Percentiles rank a stretch among this genome's conserved stretches.
Conservation (phyloP, 2,329 filamentous ascomycete genomes). For the Pseudocercospora pini-densiflorae region DNA sequence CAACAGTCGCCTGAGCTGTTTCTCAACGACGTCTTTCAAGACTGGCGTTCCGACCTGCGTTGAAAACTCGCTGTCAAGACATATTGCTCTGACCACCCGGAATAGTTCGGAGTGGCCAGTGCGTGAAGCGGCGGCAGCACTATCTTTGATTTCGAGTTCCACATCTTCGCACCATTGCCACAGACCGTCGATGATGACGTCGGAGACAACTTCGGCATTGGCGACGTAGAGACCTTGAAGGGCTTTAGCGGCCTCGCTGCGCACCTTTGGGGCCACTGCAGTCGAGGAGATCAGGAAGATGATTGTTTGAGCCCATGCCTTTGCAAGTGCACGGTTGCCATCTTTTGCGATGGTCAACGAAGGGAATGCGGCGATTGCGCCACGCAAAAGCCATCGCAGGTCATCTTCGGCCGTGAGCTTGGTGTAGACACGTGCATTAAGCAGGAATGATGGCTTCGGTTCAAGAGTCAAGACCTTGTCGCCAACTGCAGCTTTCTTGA, state of each 20-base stretch:
- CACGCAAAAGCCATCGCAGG: constrained; percentile 73
- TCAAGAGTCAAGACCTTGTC: constrained; percentile 70
- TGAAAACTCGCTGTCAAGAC: constrained; percentile 59
- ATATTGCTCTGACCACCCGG: constrained; percentile 65
- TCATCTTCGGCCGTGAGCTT: constrained; percentile 79
- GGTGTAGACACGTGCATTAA: constrained; percentile 82
- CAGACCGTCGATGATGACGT: constrained; percentile 68
- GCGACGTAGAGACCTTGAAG: constrained; percentile 69
- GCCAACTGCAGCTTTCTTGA: constrained; percentile 66
- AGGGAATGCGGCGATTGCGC: constrained; percentile 65
- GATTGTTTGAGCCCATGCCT: constrained; percentile 77
- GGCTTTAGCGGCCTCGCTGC: constrained; percentile 64
- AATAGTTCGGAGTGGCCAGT: constrained; percentile 68
- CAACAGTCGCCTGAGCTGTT: constrained; percentile 76
- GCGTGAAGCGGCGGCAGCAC: constrained; percentile 68
- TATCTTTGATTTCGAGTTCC: constrained; percentile 78
- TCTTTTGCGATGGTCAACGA: constrained; percentile 36
- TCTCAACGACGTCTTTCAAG: constrained; percentile 60
- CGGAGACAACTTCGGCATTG: constrained; percentile 60
- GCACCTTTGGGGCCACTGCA: constrained; percentile 63
- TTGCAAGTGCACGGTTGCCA: constrained; percentile 41
- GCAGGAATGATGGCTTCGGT: constrained; percentile 85
- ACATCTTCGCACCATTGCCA: constrained; percentile 78
- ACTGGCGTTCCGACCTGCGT: constrained; percentile 49
- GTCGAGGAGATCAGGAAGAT: constrained; percentile 76